phyloP scores from a whole-genome alignment of 2,329 filamentous ascomycete genomes.

The Achaetomium macrosporum region DNA sequence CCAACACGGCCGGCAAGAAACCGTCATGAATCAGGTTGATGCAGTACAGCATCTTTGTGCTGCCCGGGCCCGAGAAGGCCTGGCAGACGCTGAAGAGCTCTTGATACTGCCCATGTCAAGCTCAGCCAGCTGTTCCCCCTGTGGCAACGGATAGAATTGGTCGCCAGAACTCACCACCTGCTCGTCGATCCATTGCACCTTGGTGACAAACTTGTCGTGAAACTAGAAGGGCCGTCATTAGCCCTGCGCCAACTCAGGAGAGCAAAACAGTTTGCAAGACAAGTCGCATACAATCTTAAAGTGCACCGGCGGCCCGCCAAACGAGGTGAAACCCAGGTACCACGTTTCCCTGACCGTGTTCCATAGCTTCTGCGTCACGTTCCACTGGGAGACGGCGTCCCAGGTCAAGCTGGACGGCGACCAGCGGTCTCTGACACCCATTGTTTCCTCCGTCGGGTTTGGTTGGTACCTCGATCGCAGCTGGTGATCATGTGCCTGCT shows the following conservation, averaged over 20 bases:
- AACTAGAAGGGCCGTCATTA: conserved; percentile 35
- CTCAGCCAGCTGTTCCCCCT: not conserved
- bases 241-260: not conserved
- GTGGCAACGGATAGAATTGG: not conserved
- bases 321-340: conserved; percentile 59
- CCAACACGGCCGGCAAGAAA: conserved; percentile 49
- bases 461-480: no score
- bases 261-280: conserved; percentile 12
- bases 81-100: conserved; percentile 67
- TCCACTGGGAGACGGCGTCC: not conserved
- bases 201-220: conserved; percentile 55
- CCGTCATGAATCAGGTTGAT: conserved; percentile 60
- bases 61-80: conserved; percentile 60
- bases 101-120: conserved; percentile 47
- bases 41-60: conserved; percentile 67
- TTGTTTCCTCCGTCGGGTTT: not conserved
- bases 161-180: conserved; percentile 37
- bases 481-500: no score
- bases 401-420: not conserved
- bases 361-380: conserved; percentile 9
- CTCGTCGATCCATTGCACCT: conserved; percentile 61
- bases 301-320: conserved; percentile 64
- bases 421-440: conserved; percentile 1
- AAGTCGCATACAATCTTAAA: conserved; percentile 53
- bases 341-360: conserved; percentile 35